These are phyloP conservation scores for Arthrinium phaeospermum DNA, from an alignment of 2,329 filamentous ascomycete species.

Conservation along the genomic window DNA sequence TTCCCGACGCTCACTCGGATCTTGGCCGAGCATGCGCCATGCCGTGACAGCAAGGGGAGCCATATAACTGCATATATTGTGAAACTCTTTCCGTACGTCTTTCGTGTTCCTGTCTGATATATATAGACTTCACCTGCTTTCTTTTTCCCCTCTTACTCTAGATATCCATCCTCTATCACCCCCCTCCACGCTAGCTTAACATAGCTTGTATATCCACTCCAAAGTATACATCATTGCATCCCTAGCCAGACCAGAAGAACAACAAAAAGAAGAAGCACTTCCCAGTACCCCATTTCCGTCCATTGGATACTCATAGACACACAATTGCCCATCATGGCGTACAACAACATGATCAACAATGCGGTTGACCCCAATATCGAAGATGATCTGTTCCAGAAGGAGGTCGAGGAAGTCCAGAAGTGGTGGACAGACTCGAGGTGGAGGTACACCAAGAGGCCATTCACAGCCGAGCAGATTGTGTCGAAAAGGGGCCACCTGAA, in stretches of 20 bases:
- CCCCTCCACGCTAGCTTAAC: background rate
- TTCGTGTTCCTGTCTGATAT: background rate
- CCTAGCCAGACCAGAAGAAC: background rate
- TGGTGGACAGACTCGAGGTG: conserved; percentile 96
- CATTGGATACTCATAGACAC: background rate
- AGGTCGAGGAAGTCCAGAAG: conserved; percentile 86
- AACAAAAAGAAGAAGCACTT: background rate
- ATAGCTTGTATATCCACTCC: background rate
- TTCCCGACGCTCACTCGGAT: conserved; percentile 33
- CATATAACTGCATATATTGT: background rate
- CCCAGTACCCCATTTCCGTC: background rate
- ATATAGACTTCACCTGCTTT: background rate
- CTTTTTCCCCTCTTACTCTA: background rate
- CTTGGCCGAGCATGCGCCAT: conserved; percentile 20
- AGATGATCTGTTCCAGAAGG: conserved; percentile 74
- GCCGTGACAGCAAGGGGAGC: conserved; percentile 1
- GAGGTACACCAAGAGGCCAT: conserved; percentile 90
- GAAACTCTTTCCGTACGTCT: background rate
- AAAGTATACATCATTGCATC: background rate
- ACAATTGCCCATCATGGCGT: conserved; percentile 54
- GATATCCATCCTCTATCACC: background rate
- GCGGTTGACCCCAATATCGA: conserved; percentile 62
- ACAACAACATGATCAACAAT: conserved; percentile 66
- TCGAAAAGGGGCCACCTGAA: conserved; percentile 91
- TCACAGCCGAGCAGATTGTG: conserved; percentile 96